Evolutionary conservation across 805 yeast species (phyloP), one percentile per base, ranked within the genome.

Genomic region (Schizosaccharomyces octosporus): DNA sequence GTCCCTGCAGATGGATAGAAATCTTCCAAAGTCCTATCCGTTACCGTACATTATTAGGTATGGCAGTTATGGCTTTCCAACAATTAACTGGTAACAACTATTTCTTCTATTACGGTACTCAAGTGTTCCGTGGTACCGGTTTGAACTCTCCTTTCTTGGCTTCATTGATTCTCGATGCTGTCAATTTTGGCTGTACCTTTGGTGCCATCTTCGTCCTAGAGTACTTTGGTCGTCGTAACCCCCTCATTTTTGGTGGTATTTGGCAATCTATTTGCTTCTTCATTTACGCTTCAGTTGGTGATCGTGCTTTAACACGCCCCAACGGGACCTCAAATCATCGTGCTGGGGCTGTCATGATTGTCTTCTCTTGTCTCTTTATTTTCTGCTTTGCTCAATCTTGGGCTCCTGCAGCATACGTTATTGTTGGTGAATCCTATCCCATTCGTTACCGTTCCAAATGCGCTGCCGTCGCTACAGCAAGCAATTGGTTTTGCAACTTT

Each of bases 51-150:
- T 42, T 67, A 71, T 77, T 69, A 66, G 80, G 81, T 68, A 70
- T 76, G 63, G 65, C 71, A 59, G 68, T 76, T 59, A 80, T 78
- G 69, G 75, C 78, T 65, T 73, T 79, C 72, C 82, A 79, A 70
- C 87, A 82, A 68, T 74, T 80, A 66, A 75, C 80, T 41, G 87
- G 87, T 63, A 77, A 81, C 62, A 82, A 82, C 71, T 82, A 80
- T 71, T 80, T 82, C 65, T 81, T 83, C 73, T 82, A 80, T 70
- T 82, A 78, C 65, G 83, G 84, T 58, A 78, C 82, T 15, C 71
- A 78, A 11, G 76, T 82, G 63, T 82, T 83, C 67, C 59, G 65
- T 65, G 69, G 68, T 39, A 72, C 6, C 63, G 64, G 41, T 64
- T 72, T 51, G 65, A 63, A 42, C 66, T 71, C 51, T 29, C 61